Evolutionary conservation across 2,329 filamentous ascomycete genomes (phyloP), one percentile per base, ranked within the genome.

Genomic region (Ceratocystis cacaofunesta): DNA sequence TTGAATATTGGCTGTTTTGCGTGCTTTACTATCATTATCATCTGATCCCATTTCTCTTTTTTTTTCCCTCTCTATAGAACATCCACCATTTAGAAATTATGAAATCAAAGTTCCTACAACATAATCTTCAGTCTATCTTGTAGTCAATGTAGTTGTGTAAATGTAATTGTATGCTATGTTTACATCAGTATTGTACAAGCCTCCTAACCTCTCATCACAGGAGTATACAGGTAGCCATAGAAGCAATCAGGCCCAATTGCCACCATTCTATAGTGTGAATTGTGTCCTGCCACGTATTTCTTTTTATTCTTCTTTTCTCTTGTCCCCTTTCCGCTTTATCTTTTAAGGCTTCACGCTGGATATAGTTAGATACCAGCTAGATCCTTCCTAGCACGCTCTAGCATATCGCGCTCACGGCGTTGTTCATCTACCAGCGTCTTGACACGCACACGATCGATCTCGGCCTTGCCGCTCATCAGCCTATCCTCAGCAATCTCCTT

Each of bases 221-320:
- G 44, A 63, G n/a, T 55, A 44, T 63, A 12, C 36, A 41, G 36
- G 36, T 41, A 41, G 10, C 36, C 36, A 41, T 41, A 41, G 36
- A n/a, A 62, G n/a, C 5, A 25, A 19, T 25, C 12, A n/a, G n/a
- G n/a, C n/a, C 5, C 48, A 52, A 52, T 10, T 19, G 17, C 85
- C 71, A 79, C 80, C 76, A 82, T 82, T 76, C 80, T 79, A 73
- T 81, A 80, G 43, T 81, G 78, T 68, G 82, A 76, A 65, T 79
- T 77, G 69, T 68, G 81, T 77, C 66, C 79, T 75, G 68, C 79
- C 77, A 22, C 82, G 78, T 73, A 89, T 85, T 62, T 77, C 73
- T 65, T 78, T 77, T 48, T 71, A 76, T 78, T 67, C 75, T 73
- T 67, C 81, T 76, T 68, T 84, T 15, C 89, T 70, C 70, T 82